phyloP scores from a whole-genome alignment of 768 basidiomycete species.

The Calocera viscosa region DNA sequence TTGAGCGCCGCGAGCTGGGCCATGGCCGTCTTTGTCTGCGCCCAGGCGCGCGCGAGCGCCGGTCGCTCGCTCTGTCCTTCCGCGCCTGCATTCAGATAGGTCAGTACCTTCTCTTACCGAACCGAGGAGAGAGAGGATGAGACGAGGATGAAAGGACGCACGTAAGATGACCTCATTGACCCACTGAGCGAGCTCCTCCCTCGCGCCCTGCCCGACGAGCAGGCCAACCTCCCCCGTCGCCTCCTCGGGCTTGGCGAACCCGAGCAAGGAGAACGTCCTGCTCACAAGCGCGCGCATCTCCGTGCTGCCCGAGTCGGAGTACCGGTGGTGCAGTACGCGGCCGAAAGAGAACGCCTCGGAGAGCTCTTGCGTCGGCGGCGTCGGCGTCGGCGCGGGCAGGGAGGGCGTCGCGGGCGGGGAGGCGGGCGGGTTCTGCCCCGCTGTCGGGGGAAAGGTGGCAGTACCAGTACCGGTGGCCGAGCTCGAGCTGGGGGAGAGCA shows the following conservation, averaged over 20 bases:
- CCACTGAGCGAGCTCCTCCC: slow-evolving; percentile 5
- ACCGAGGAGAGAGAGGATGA: background rate
- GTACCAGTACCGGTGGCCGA: background rate
- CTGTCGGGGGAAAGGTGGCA: background rate
- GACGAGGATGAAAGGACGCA: background rate
- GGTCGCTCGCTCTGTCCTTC: background rate
- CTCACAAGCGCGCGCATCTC: slow-evolving; percentile 1
- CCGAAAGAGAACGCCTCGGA: background rate
- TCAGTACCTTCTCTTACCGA: background rate
- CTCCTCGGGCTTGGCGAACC: background rate
- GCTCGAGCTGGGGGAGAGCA: background rate
- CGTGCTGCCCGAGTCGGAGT: background rate
- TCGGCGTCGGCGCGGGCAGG: background rate
- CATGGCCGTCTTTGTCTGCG: background rate
- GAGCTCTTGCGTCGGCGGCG: background rate
- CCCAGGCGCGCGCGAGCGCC: background rate
- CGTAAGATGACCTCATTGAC: background rate
- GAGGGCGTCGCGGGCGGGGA: slow-evolving; percentile 4
- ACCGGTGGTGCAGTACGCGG: background rate
- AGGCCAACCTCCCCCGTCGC: background rate
- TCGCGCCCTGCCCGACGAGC: background rate
- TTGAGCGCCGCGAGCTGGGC: background rate
- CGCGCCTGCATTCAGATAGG: background rate
- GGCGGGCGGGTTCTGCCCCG: background rate
- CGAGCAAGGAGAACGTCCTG: background rate